Base-by-base conservation (phyloP, 2,329 filamentous ascomycete genomes). In the Cryphonectria japonica region DNA sequence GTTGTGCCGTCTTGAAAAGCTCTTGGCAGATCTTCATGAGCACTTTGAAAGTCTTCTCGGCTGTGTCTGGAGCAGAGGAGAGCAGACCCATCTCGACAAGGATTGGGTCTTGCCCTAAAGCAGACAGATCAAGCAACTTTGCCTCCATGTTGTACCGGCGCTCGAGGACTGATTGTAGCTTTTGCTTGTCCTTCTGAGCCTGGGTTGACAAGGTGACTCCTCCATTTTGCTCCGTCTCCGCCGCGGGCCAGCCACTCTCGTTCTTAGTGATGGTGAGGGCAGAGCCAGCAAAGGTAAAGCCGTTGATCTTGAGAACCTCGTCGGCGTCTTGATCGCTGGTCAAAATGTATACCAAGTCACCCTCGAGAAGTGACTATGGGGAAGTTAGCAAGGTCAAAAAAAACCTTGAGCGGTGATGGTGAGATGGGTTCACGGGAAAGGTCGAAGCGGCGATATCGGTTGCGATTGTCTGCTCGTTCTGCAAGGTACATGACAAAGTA, bases 41-140 rank as follows among this genome's bases (percentile, higher is more conserved):
- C 1, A 93, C 95, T 67, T 93, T 93, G 82, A 98, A 98, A 73
- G 97, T 93, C 80, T 98, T 99, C 74, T 92, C 88, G 62, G 92
- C 90, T 1, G 90, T 91, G 3, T 91, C 89, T 71, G 87, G 88
- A 71, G 84, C 89, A 73, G 89, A 87, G 73, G 90, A 87, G 78
- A 97, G 94, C 77, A 95, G 92, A 52, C 93, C 93, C 80, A 94
- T 90, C 59, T 87, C 85, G 68, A 90, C 85, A 5, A 98, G 87
- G 71, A 91, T 88, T 1, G 89, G 83, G 76, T 98, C 95, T 64
- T 87, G 84, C 43, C 88, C 91, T 13, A 98, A 88, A 0, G 87
- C 85, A n/a, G 93, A 94, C 13, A 99, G 88, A 78, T 97, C 90
- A 54, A 98, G 87, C 0, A 98, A 84, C 80, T 97, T 97, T 67